Percentiles rank a stretch among this genome's conserved stretches.
These are phyloP conservation scores for Vitis cinerea DNA, from an alignment of 164 flowering plant genomes.

Conservation along the genomic window DNA sequence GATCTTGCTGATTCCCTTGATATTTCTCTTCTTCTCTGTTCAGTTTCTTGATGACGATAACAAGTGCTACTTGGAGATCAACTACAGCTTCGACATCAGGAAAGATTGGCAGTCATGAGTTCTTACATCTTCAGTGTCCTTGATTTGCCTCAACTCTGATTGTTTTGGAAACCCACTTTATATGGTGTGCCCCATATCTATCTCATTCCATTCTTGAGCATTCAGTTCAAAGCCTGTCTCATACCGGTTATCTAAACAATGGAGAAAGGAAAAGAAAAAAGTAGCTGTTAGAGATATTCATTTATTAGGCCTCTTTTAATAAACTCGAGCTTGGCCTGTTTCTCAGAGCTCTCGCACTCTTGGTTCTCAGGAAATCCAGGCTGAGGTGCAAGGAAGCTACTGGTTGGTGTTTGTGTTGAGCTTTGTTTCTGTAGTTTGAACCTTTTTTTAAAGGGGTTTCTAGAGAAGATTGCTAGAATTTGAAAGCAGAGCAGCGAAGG, in stretches of 20 bases:
- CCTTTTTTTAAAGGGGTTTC: neutral
- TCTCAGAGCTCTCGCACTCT: neutral
- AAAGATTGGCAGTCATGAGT: slow-evolving; percentile 38
- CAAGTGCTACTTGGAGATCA: slow-evolving; percentile 66
- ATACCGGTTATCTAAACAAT: slow-evolving; percentile 9
- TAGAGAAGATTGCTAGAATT: neutral
- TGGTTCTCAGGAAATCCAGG: too few relatives aligned
- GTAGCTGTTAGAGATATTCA: neutral
- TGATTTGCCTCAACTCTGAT: neutral
- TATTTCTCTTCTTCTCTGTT: slow-evolving; percentile 4
- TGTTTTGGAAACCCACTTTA: neutral
- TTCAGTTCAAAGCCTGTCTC: slow-evolving; percentile 1
- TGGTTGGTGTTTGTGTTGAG: neutral
- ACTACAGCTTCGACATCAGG: slow-evolving; percentile 60
- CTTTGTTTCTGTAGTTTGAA: neutral
- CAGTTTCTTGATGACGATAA: slow-evolving; percentile 67
- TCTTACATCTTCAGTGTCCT: neutral
- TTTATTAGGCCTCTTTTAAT: neutral
- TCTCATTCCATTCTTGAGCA: slow-evolving; percentile 4
- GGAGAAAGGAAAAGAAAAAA: slow-evolving; percentile 5
- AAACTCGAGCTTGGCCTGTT: neutral
- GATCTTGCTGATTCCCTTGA: neutral
- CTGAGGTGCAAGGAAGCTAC: too few relatives aligned
- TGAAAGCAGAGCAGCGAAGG: neutral
- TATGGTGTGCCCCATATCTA: neutral